Conservation (phyloP, 306 rosid species). For the Ziziphus jujuba region DNA sequence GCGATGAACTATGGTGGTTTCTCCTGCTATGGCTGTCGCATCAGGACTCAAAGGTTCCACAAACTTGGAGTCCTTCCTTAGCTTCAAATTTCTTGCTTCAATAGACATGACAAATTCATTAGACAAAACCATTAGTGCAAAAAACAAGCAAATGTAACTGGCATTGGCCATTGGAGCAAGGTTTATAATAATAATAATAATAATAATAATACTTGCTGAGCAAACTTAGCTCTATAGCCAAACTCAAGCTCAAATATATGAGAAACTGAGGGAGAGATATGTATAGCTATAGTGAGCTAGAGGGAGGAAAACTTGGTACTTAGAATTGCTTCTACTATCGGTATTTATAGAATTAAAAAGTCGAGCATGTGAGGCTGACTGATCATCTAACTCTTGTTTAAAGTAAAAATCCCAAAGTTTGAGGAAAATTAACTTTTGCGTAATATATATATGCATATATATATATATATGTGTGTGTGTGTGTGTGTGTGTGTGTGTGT, state of each 20-base stretch:
- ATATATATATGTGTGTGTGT: too few relatives aligned
- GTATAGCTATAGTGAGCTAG: neutral
- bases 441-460: too few relatives aligned
- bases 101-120: conserved; percentile 31
- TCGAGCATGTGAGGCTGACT: neutral
- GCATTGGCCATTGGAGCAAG: conserved; percentile 45
- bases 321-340: conserved; percentile 1
- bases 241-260: conserved; percentile 4
- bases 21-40: conserved; percentile 12
- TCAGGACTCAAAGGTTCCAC: neutral
- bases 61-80: conserved; percentile 26
- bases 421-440: conserved; percentile 11
- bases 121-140: conserved; percentile 45
- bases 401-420: conserved; percentile 8
- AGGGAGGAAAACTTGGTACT: neutral
- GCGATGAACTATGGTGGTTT: neutral
- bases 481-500: too few relatives aligned
- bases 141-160: conserved; percentile 36
- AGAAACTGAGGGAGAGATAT: neutral
- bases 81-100: conserved; percentile 53
- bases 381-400: neutral
- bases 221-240: too few relatives aligned
- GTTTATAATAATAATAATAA: neutral
- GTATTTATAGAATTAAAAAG: conserved; percentile 18
- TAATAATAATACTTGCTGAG: too few relatives aligned